Percentiles rank a stretch among this genome's conserved stretches.
Evolutionary conservation across 2,329 filamentous ascomycete species (phyloP).

Genomic region (Penicillium olsonii): DNA sequence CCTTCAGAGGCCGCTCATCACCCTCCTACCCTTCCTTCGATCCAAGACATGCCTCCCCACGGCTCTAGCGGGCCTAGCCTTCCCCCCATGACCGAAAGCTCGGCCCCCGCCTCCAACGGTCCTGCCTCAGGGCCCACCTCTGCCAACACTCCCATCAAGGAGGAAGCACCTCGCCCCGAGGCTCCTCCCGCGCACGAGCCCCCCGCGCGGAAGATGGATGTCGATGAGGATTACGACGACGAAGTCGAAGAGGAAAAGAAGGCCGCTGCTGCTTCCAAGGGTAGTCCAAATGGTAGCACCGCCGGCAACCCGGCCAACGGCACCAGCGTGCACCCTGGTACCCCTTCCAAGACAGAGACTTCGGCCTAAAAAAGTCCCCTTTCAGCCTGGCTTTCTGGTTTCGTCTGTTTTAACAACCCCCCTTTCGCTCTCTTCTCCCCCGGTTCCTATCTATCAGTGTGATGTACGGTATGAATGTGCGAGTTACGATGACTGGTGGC

Average conservation of each 20-base stretch:
- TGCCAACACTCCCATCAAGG: slow-evolving; percentile 56
- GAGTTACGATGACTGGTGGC: slow-evolving; percentile 15
- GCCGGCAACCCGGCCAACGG: slow-evolving; percentile 30
- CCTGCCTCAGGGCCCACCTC: slow-evolving; percentile 40
- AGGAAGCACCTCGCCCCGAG: slow-evolving; percentile 56
- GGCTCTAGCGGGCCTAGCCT: slow-evolving; percentile 57
- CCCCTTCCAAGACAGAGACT: slow-evolving; percentile 36
- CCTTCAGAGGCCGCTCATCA: slow-evolving; percentile 92
- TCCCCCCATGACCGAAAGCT: slow-evolving; percentile 56
- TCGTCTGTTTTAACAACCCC: background rate
- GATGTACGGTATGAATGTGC: slow-evolving; percentile 30
- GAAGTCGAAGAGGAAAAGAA: slow-evolving; percentile 80
- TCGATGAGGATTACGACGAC: slow-evolving; percentile 97
- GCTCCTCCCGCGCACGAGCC: slow-evolving; percentile 68
- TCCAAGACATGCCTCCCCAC: slow-evolving; percentile 47
- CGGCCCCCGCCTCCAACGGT: slow-evolving; percentile 42
- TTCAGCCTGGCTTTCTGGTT: background rate
- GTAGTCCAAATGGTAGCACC: slow-evolving; percentile 36
- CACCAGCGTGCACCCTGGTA: slow-evolving; percentile 28
- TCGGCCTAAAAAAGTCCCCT: slow-evolving; percentile 24
- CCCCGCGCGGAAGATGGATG: slow-evolving; percentile 90
- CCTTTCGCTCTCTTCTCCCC: slow-evolving; percentile 12
- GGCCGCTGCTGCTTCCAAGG: slow-evolving; percentile 32
- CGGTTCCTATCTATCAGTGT: slow-evolving; percentile 20
- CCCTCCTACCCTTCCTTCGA: slow-evolving; percentile 61